A percentile compares a stretch with the other conserved stretches of the same genome.
Evolutionary conservation across 2,329 filamentous ascomycete species (phyloP).

Genomic region (Colletotrichum sp.): DNA sequence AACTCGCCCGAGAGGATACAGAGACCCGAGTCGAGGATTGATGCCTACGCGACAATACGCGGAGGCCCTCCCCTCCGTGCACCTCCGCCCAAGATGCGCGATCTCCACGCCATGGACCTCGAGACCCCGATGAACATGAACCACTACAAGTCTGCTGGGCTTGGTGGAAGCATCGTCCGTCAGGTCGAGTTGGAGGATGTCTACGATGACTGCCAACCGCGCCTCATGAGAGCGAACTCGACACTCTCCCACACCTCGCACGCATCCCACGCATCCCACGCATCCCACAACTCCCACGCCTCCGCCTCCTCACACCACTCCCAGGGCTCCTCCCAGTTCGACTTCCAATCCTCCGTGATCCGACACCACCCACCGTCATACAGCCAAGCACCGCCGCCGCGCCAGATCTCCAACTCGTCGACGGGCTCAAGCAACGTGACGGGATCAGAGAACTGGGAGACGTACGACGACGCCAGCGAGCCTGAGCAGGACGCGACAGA

Average conservation of each 20-base stretch:
- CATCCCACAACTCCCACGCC: slow-evolving; percentile 25
- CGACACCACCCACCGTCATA: slow-evolving; percentile 45
- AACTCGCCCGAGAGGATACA: slow-evolving; percentile 79
- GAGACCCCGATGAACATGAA: slow-evolving; percentile 53
- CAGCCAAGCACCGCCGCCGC: slow-evolving; percentile 48
- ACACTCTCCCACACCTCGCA: slow-evolving; percentile 39
- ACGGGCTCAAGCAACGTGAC: slow-evolving; percentile 78
- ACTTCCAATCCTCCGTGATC: slow-evolving; percentile 45
- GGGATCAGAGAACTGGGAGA: slow-evolving; percentile 97
- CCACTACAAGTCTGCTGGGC: slow-evolving; percentile 52
- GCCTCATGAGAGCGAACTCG: slow-evolving; percentile 44
- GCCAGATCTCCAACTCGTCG: slow-evolving; percentile 78
- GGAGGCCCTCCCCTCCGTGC: slow-evolving; percentile 65
- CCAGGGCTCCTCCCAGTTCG: slow-evolving; percentile 36
- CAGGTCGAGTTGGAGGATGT: slow-evolving; percentile 79
- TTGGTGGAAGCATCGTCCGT: slow-evolving; percentile 62
- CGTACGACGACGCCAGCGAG: slow-evolving; percentile 85
- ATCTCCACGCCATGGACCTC: slow-evolving; percentile 63
- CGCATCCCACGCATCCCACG: slow-evolving; percentile 38
- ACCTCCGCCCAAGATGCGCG: slow-evolving; percentile 92
- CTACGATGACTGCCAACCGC: slow-evolving; percentile 65
- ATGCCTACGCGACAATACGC: slow-evolving; percentile 47
- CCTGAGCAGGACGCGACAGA: slow-evolving; percentile 78
- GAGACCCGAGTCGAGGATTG: slow-evolving; percentile 45
- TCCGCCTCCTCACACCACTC: slow-evolving; percentile 37